A percentile compares a stretch with the other conserved stretches of the same genome.
Conservation (phyloP, 176 grass and related monocot genomes). For the Microstegium vimineum region DNA sequence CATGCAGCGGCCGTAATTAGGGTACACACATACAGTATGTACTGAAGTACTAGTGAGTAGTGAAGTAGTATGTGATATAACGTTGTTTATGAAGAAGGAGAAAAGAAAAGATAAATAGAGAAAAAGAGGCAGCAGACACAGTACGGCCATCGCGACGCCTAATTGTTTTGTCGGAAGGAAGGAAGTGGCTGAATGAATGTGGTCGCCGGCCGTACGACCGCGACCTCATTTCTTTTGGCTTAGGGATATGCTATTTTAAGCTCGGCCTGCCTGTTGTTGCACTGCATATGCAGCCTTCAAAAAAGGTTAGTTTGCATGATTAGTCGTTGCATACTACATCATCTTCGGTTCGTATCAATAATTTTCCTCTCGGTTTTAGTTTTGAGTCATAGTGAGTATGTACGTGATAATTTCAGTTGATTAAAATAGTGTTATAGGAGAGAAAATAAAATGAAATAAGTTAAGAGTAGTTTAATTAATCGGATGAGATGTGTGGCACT, state of each 20-base stretch:
- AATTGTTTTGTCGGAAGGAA: slow-evolving; percentile 33
- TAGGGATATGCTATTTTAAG: slow-evolving; percentile 37
- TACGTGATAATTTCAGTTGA: no score
- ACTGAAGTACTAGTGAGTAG: no score
- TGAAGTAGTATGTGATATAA: background rate
- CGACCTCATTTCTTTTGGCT: background rate
- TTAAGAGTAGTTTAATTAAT: no score
- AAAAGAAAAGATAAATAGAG: background rate
- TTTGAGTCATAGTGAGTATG: background rate
- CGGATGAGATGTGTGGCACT: no score
- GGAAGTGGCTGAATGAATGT: slow-evolving; percentile 1
- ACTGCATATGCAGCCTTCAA: background rate
- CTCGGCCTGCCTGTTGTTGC: background rate
- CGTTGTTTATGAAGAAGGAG: background rate
- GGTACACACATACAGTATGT: no score
- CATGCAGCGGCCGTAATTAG: background rate
- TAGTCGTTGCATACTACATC: background rate
- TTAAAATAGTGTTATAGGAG: no score
- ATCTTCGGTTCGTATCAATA: background rate
- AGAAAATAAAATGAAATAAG: no score
- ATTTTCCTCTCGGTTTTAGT: background rate
- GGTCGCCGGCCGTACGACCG: slow-evolving; percentile 37
- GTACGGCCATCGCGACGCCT: slow-evolving; percentile 28
- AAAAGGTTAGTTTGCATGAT: slow-evolving; percentile 10
- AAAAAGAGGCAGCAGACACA: background rate